phyloP scores from a whole-genome alignment of 1,284 basidiomycete genomes.

The Microbotryum saponariae region DNA sequence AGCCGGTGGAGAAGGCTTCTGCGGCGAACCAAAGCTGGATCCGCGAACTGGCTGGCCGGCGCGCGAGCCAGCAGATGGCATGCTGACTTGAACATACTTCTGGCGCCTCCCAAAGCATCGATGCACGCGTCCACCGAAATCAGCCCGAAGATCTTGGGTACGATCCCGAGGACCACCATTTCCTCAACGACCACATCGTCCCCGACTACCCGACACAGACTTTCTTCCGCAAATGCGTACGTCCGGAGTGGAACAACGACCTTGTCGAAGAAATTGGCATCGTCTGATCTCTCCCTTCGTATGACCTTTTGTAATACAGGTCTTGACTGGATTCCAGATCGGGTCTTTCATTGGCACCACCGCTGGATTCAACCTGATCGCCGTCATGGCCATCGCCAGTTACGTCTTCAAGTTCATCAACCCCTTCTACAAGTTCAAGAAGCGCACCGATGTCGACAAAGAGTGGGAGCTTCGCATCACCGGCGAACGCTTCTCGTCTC shows the following conservation, averaged over 20 bases:
- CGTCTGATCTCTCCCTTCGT: too few relatives aligned
- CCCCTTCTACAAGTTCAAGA: conserved; percentile 22
- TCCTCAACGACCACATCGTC: conserved; percentile 10
- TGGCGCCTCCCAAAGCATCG: neutral
- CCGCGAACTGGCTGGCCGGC: neutral
- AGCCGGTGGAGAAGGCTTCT: neutral
- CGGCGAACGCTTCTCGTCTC: conserved; percentile 23
- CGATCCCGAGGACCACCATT: conserved; percentile 14
- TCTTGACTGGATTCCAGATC: conserved; percentile 23
- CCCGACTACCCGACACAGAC: conserved; percentile 21
- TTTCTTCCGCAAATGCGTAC: conserved; percentile 11
- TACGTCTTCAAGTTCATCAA: conserved; percentile 40
- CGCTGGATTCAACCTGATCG: conserved; percentile 57
- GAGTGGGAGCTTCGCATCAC: conserved; percentile 24
- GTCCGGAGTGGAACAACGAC: too few relatives aligned
- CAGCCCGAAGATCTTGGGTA: conserved; percentile 4
- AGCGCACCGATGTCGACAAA: conserved; percentile 12
- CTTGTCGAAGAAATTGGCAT: too few relatives aligned
- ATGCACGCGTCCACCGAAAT: neutral
- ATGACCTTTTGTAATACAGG: too few relatives aligned
- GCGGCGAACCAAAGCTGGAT: too few relatives aligned
- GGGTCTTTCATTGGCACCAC: conserved; percentile 44
- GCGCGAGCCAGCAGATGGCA: neutral
- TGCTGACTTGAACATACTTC: neutral
- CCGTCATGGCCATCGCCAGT: conserved; percentile 63